These are phyloP conservation scores for Veloporphyrellus conicus DNA, from an alignment of 1,284 basidiomycete genomes.

Conservation along the genomic window DNA sequence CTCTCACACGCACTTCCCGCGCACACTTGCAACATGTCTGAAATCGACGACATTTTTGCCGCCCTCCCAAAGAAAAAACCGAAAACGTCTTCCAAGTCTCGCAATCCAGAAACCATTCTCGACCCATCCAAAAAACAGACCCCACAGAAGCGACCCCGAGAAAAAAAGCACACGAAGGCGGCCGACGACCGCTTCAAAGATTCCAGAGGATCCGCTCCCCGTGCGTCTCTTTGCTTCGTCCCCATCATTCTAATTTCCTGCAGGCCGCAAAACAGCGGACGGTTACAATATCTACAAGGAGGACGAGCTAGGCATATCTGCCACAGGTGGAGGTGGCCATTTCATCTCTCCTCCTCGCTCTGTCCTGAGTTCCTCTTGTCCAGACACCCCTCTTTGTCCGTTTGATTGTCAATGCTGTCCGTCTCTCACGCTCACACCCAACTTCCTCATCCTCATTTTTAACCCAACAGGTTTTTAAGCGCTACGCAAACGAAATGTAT, in stretches of 20 bases:
- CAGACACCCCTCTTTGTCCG: constrained; percentile 69
- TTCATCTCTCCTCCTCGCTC: constrained; percentile 9
- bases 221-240: constrained; percentile 45
- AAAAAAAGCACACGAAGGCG: constrained; percentile 29
- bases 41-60: constrained; percentile 79
- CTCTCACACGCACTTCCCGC: constrained; percentile 22
- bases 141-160: constrained; percentile 12
- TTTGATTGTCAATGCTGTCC: constrained; percentile 84
- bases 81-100: constrained; percentile 23
- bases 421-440: constrained; percentile 30
- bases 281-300: constrained; percentile 84
- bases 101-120: constrained; percentile 3
- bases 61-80: constrained; percentile 39
- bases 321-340: constrained; percentile 69
- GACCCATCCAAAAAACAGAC: constrained; percentile 22
- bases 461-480: constrained; percentile 43
- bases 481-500: too few relatives aligned
- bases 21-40: constrained; percentile 42
- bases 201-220: constrained; percentile 67
- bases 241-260: constrained; percentile 9
- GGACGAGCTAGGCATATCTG: constrained; percentile 74
- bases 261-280: constrained; percentile 81
- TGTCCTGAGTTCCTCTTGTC: constrained; percentile 22
- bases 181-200: constrained; percentile 65
- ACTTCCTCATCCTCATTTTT: background rate